These are phyloP conservation scores for Picea sitchensis DNA, from an alignment of 75 land plant species.

Conservation along the genomic window DNA sequence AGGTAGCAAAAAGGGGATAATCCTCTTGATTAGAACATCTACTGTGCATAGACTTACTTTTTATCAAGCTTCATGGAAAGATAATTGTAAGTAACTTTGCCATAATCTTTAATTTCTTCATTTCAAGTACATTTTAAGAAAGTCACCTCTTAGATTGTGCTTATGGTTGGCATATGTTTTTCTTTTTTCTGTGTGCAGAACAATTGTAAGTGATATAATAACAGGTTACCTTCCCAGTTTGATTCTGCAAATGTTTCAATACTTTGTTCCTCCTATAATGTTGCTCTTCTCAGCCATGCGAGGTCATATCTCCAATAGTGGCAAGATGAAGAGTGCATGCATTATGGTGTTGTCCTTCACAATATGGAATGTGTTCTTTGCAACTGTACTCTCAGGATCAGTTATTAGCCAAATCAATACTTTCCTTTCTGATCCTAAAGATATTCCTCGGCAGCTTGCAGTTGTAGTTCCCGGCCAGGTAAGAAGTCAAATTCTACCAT, in stretches of 20 bases:
- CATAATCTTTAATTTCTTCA: not conserved
- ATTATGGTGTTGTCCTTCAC: slow-evolving; percentile 72
- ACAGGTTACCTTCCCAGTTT: slow-evolving; percentile 95
- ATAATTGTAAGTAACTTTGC: not conserved
- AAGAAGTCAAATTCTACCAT: slow-evolving; percentile 3
- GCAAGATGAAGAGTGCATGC: slow-evolving; percentile 74
- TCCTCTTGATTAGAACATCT: not conserved
- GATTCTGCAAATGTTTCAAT: slow-evolving; percentile 58
- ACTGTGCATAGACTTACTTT: not conserved
- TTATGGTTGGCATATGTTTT: not conserved
- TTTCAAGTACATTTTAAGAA: not conserved
- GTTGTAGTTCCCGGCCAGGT: slow-evolving; percentile 91
- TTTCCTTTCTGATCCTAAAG: slow-evolving; percentile 61
- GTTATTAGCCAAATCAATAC: slow-evolving; percentile 31
- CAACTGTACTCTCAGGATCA: slow-evolving; percentile 74
- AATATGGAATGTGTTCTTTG: slow-evolving; percentile 85
- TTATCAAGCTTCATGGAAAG: not conserved
- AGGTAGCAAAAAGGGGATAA: not conserved
- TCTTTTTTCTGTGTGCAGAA: slow-evolving; percentile 44
- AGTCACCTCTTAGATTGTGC: not conserved
- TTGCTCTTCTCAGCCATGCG: slow-evolving; percentile 63
- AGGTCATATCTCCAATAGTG: slow-evolving; percentile 74
- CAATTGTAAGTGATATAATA: slow-evolving; percentile 62
- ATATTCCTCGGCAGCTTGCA: slow-evolving; percentile 76
- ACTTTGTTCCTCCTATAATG: slow-evolving; percentile 79